Base-by-base conservation (phyloP, 106 monocot species). In the Dioscorea alata region DNA sequence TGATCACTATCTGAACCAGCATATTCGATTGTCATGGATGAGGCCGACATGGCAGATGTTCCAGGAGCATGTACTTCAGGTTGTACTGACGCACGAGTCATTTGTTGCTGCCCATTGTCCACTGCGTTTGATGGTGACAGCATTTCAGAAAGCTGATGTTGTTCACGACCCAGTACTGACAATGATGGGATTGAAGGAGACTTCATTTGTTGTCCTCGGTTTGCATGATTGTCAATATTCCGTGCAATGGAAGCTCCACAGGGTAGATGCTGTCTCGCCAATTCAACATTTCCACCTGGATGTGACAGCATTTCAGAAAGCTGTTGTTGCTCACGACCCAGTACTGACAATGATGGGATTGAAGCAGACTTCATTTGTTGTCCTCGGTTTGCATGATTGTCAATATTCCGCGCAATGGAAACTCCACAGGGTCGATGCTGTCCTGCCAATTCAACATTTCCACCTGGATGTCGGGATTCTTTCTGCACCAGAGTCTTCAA, bases 21-120 rank as follows among this genome's bases (percentile, higher is more conserved):
- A 67, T 69, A 89, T 73, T 92, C 97, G 32, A 84, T 89, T 33
- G 89, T 71, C 73, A 99, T 84, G 22, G 99, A 87, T 20, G 99
- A 99, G 23, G 93, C 87, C 25, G 99, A 99, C 57, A 93, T 99
- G 20, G 92, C 92, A 82, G 66, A 83, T 70, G 85, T 90, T 51
- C 69, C 79, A 77, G 82, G 82, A 81, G 74, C 70, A 72, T 85
- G 65, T 71, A 82, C 74, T 64, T 78, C 78, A 16, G 65, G 12
- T 64, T 79, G 93, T 53, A 60, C 9, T 48, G 75, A 66, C 31
- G 53, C 73, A 59, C 57, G 48, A 61, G 60, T 2, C 63, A 59
- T 14, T 68, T 80, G 77, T 33, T 68, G 88, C 67, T 65, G 70
- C 20, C 59, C 71, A 35, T 25, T 17, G 49, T 81, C 79, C 58